Conservation (phyloP, 2,329 filamentous ascomycete genomes). For the Botryosphaeria dothidea region DNA sequence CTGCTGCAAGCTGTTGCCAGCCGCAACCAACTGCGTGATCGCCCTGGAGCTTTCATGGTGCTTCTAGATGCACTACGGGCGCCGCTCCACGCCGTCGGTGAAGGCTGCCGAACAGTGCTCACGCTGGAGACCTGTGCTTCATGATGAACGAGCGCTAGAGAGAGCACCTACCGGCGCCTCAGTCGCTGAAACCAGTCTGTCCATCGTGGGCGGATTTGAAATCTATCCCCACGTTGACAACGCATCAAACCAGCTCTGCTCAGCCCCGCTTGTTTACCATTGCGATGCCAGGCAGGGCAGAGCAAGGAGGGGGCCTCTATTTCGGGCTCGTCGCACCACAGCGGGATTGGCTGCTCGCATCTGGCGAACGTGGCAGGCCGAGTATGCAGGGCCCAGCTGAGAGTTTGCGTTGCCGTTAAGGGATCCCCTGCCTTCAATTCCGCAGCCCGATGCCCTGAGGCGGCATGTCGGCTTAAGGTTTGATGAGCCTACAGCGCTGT, state of each 20-base stretch:
- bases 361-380: conserved; percentile 7
- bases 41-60: background rate
- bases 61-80: background rate
- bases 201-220: background rate
- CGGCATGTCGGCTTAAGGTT: background rate
- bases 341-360: conserved; percentile 6
- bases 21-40: conserved; percentile 1
- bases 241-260: background rate
- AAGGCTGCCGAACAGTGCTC: background rate
- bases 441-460: background rate
- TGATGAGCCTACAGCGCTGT: background rate
- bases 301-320: background rate
- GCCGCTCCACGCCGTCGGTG: background rate
- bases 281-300: background rate
- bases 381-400: conserved; percentile 10
- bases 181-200: background rate
- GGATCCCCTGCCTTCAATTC: background rate
- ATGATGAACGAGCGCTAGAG: background rate
- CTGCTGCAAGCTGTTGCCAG: background rate
- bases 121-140: background rate
- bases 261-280: conserved; percentile 2
- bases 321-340: background rate
- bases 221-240: conserved; percentile 5
- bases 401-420: background rate
- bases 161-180: too few relatives aligned